Evolutionary conservation across 2,329 filamentous ascomycete genomes (phyloP).

Genomic region (Penicillium sp.): DNA sequence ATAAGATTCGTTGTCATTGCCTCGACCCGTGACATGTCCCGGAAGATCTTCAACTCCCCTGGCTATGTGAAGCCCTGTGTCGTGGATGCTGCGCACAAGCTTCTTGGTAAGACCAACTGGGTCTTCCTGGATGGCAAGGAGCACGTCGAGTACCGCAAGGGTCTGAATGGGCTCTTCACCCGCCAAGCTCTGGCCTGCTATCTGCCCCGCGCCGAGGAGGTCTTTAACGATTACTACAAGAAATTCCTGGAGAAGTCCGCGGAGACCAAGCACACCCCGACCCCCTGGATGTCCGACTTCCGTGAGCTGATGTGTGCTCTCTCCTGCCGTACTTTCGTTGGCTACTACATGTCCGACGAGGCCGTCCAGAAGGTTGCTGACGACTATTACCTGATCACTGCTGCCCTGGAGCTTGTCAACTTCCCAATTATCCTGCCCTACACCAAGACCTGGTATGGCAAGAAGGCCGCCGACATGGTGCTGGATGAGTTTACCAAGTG

Average conservation of each 20-base stretch:
- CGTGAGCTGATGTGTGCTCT: slow-evolving; percentile 93
- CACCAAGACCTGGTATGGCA: slow-evolving; percentile 96
- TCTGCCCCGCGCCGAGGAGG: slow-evolving; percentile 86
- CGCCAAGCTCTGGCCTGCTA: slow-evolving; percentile 83
- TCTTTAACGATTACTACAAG: slow-evolving; percentile 84
- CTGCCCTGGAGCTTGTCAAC: slow-evolving; percentile 93
- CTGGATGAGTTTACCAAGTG: slow-evolving; percentile 86
- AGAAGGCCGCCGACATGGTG: slow-evolving; percentile 92
- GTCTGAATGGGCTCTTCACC: slow-evolving; percentile 91
- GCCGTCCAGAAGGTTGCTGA: slow-evolving; percentile 91
- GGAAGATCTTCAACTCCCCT: slow-evolving; percentile 96
- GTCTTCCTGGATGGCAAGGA: slow-evolving; percentile 94
- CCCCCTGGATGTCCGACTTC: slow-evolving; percentile 87
- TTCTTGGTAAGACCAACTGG: slow-evolving; percentile 90
- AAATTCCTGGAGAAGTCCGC: slow-evolving; percentile 74
- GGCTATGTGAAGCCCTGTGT: slow-evolving; percentile 91
- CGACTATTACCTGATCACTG: slow-evolving; percentile 96
- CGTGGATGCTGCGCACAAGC: slow-evolving; percentile 89
- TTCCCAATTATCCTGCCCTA: slow-evolving; percentile 95
- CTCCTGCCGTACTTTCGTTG: slow-evolving; percentile 94
- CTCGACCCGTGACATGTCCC: slow-evolving; percentile 88
- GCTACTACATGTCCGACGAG: slow-evolving; percentile 89
- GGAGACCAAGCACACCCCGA: slow-evolving; percentile 67
- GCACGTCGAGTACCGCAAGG: slow-evolving; percentile 96
- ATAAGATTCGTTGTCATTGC: slow-evolving; percentile 92